Evolutionary conservation across 176 grass and related monocot species (phyloP).

Genomic region (Triticum monococcum): DNA sequence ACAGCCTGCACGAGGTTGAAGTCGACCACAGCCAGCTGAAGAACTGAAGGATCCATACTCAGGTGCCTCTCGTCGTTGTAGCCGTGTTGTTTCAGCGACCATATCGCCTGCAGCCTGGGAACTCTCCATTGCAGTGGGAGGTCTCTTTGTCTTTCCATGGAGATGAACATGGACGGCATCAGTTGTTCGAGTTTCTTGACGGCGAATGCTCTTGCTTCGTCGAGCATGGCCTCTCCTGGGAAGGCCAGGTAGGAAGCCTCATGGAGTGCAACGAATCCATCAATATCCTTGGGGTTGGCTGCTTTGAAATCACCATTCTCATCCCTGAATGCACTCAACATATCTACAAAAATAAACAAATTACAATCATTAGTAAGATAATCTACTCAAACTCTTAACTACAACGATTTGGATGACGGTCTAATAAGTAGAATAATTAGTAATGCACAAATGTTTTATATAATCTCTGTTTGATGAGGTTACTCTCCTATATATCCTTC

Average conservation of each 20-base stretch:
- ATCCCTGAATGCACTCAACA: not conserved
- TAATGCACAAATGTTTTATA: no score
- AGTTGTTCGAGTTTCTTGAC: conserved; percentile 12
- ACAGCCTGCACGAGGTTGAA: conserved; percentile 32
- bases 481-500: no score
- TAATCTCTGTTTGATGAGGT: no score
- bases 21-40: conserved; percentile 23
- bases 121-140: conserved; percentile 21
- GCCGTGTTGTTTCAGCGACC: not conserved
- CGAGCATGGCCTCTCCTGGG: conserved; percentile 17
- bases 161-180: not conserved
- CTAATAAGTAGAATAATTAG: no score
- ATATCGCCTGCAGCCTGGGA: conserved; percentile 15
- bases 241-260: conserved; percentile 29
- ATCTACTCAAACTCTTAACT: not conserved
- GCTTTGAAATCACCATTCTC: not conserved
- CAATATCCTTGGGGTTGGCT: not conserved
- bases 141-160: no score
- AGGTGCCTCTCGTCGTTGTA: not conserved
- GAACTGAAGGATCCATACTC: not conserved
- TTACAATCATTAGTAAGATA: not conserved
- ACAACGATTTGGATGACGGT: no score
- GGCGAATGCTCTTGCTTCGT: conserved; percentile 18
- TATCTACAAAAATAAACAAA: not conserved
- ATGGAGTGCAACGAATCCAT: conserved; percentile 7